A percentile compares a stretch with the other conserved stretches of the same genome.
Evolutionary conservation across 108 stramenopile species (phyloP).

Genomic region (Cyclotella sp.): DNA sequence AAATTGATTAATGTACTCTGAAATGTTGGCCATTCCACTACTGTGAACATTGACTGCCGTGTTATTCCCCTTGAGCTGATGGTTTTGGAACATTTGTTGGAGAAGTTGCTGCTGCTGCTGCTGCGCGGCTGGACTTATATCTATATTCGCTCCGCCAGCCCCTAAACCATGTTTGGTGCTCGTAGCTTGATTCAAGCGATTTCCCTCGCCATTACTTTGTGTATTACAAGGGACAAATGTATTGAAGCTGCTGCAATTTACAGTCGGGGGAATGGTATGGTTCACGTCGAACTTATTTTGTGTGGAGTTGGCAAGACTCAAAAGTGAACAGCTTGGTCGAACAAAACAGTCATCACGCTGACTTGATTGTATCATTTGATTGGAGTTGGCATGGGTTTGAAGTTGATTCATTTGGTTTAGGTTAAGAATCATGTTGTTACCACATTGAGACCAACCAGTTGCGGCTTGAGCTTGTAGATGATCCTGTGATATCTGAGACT

Average conservation of each 20-base stretch:
- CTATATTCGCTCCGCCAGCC: background rate
- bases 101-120: conserved; percentile 20
- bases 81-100: conserved; percentile 5
- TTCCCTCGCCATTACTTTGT: background rate
- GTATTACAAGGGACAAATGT: background rate
- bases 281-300: too few species aligned
- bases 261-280: background rate
- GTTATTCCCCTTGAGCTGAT: background rate
- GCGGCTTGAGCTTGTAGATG: too few species aligned
- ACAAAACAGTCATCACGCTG: too few species aligned
- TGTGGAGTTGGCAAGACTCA: too few species aligned
- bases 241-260: background rate
- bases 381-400: too few species aligned
- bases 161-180: background rate
- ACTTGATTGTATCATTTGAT: too few species aligned
- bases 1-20: background rate
- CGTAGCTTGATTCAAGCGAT: conserved; percentile 2
- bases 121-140: background rate
- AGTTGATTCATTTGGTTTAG: too few species aligned
- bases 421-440: too few species aligned
- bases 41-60: too few species aligned
- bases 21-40: background rate
- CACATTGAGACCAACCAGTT: too few species aligned
- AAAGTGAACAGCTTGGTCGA: too few species aligned
- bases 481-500: too few species aligned